Evolutionary conservation across 2,329 filamentous ascomycete genomes (phyloP).

Genomic region (Xylaria sp.): DNA sequence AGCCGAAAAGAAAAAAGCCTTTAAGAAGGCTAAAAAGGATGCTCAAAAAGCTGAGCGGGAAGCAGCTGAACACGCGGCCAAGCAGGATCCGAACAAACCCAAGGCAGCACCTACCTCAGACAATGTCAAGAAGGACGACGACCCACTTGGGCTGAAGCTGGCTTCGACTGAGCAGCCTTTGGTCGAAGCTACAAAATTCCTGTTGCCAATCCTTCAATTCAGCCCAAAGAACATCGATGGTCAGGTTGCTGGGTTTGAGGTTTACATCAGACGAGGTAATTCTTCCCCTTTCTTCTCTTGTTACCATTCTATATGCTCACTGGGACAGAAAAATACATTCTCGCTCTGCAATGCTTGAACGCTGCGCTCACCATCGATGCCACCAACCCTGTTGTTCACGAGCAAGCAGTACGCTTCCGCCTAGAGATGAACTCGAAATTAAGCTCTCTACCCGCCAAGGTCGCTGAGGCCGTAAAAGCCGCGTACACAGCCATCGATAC

Average conservation of each 20-base stretch:
- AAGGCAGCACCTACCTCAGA: conserved; percentile 70
- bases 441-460: conserved; percentile 71
- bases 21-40: conserved; percentile 91
- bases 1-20: conserved; percentile 83
- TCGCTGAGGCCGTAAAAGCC: conserved; percentile 74
- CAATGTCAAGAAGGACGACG: conserved; percentile 87
- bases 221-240: conserved; percentile 83
- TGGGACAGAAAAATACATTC: conserved; percentile 79
- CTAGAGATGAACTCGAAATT: conserved; percentile 67
- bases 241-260: conserved; percentile 89
- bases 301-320: conserved; percentile 11
- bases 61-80: conserved; percentile 80
- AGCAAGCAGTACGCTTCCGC: conserved; percentile 78
- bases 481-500: conserved; percentile 72
- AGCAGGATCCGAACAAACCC: conserved; percentile 85
- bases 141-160: conserved; percentile 84
- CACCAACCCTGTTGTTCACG: conserved; percentile 77
- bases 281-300: conserved; percentile 35
- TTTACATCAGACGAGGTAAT: conserved; percentile 86
- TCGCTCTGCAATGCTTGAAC: conserved; percentile 87
- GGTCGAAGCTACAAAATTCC: conserved; percentile 86
- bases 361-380: conserved; percentile 76
- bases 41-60: conserved; percentile 78
- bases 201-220: conserved; percentile 82
- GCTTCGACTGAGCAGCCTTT: conserved; percentile 85